These are phyloP conservation scores for Pleodorina starrii DNA, from an alignment of 139 green algal genomes.

Conservation along the genomic window DNA sequence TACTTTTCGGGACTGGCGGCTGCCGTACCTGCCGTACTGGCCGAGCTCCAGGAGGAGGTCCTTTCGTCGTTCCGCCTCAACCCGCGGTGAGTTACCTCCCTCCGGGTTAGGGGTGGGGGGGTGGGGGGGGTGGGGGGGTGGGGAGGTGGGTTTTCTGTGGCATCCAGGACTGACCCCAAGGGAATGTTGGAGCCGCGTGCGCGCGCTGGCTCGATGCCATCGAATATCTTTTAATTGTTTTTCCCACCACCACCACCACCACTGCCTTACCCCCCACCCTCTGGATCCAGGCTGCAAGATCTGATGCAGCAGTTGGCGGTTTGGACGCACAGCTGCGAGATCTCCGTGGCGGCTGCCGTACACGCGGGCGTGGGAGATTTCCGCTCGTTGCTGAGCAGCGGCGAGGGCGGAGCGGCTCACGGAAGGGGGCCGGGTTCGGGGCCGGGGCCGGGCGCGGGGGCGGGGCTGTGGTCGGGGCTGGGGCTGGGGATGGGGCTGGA, in stretches of 20 bases:
- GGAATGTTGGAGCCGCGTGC: too few species aligned
- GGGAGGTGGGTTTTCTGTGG: too few species aligned
- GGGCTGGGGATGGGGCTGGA: too few species aligned
- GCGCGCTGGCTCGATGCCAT: too few species aligned
- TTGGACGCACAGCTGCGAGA: constrained; percentile 60
- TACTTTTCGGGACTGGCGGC: constrained; percentile 65
- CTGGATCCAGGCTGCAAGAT: constrained; percentile 29
- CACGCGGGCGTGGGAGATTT: constrained; percentile 53
- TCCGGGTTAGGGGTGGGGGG: too few species aligned
- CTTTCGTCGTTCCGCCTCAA: constrained; percentile 42
- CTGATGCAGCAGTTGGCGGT: constrained; percentile 56
- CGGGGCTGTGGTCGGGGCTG: not conserved
- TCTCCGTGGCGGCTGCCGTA: constrained; percentile 53
- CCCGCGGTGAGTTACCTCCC: constrained; percentile 11
- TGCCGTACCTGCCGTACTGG: constrained; percentile 43
- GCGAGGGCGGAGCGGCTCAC: not conserved
- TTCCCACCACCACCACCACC: too few species aligned
- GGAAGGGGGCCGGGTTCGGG: not conserved
- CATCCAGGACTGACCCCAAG: too few species aligned
- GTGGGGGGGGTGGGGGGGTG: not conserved
- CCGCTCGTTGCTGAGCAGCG: not conserved
- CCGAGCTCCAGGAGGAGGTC: constrained; percentile 51
- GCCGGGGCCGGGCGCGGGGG: not conserved
- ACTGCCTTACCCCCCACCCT: too few species aligned
- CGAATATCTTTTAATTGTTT: too few species aligned